These are phyloP conservation scores for Dryadomyces quercivorus DNA, from an alignment of 2,329 filamentous ascomycete genomes.

Conservation along the genomic window DNA sequence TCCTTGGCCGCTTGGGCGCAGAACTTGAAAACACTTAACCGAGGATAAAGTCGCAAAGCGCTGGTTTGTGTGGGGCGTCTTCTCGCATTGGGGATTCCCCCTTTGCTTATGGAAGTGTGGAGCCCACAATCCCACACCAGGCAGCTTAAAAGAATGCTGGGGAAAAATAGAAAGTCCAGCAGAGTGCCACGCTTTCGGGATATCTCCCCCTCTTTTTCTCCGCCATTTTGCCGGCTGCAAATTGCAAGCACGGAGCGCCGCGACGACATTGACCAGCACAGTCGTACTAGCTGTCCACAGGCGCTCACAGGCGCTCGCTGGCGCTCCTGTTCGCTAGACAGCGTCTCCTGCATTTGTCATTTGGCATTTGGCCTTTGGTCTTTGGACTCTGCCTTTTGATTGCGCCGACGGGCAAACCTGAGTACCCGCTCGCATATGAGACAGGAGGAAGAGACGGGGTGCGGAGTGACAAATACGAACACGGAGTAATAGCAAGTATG, in stretches of 20 bases:
- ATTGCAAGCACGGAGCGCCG: not conserved
- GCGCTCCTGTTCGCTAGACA: too few relatives aligned
- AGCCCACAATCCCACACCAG: not conserved
- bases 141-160: not conserved
- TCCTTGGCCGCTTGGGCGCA: not conserved
- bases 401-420: not conserved
- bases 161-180: not conserved
- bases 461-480: not conserved
- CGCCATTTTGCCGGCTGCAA: not conserved
- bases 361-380: too few relatives aligned
- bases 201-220: not conserved
- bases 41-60: not conserved
- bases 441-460: too few relatives aligned
- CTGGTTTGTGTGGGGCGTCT: not conserved
- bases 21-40: not conserved
- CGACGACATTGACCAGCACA: too few relatives aligned
- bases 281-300: too few relatives aligned
- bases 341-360: too few relatives aligned
- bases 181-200: not conserved
- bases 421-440: not conserved
- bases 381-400: not conserved
- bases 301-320: too few relatives aligned
- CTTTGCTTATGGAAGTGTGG: not conserved
- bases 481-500: not conserved
- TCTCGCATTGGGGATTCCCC: not conserved